A percentile compares a stretch with the other conserved stretches of the same genome.
Conservation (phyloP, 2,329 filamentous ascomycete genomes). For the Pseudogymnoascus sp. region DNA sequence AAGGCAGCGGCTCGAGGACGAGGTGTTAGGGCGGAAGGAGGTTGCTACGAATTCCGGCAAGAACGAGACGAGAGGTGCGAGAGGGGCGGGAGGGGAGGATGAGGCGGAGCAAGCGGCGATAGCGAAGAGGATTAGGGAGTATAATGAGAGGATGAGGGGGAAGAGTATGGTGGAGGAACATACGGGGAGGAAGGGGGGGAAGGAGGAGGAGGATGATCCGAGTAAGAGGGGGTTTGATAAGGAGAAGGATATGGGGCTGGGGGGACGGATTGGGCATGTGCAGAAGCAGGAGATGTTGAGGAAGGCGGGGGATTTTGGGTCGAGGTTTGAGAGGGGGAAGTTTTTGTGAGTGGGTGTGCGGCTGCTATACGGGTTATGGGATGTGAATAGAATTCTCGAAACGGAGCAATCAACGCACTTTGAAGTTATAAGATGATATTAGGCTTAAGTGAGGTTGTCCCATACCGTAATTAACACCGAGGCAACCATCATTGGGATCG, state of each 20-base stretch:
- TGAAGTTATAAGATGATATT: background rate
- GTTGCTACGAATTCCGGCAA: conserved; percentile 19
- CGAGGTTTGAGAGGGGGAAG: conserved; percentile 68
- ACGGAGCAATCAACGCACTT: background rate
- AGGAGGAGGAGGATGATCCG: conserved; percentile 78
- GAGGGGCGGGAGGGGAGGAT: conserved; percentile 20
- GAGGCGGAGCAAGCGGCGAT: conserved; percentile 36
- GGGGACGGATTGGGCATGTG: conserved; percentile 60
- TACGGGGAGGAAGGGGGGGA: conserved; percentile 26
- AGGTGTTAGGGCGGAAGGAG: conserved; percentile 63
- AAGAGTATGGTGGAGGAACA: conserved; percentile 49
- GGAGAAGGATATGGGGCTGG: conserved; percentile 86
- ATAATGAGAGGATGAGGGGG: conserved; percentile 47
- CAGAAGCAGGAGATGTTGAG: conserved; percentile 73
- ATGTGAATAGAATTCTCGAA: background rate
- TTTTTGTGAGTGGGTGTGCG: conserved; percentile 37
- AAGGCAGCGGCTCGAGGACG: conserved; percentile 67
- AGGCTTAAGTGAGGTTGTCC: background rate
- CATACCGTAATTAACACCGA: background rate
- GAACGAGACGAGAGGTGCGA: conserved; percentile 4
- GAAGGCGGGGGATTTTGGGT: conserved; percentile 72
- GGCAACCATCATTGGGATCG: no score
- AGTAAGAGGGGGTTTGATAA: conserved; percentile 81
- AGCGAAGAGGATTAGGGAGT: conserved; percentile 46
- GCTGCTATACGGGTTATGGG: background rate